phyloP scores from a whole-genome alignment of 495 filamentous ascomycete species.

The Lasiosphaeria ovina region DNA sequence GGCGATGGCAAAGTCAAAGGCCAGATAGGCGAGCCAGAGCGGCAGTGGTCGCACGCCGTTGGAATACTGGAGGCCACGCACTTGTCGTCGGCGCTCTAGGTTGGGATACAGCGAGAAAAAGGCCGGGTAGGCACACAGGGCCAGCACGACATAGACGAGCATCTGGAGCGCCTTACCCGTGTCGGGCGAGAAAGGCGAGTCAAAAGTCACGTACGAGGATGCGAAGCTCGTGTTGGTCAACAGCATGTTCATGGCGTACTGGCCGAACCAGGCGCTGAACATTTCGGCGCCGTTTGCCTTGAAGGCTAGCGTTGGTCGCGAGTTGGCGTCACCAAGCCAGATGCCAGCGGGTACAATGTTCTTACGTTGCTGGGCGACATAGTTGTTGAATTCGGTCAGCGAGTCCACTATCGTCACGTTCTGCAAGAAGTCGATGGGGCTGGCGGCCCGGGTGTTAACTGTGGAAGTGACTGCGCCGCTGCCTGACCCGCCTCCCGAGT shows the following conservation, averaged over 20 bases:
- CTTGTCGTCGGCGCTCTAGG: conserved; percentile 69
- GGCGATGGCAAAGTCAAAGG: conserved; percentile 74
- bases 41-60: conserved; percentile 73
- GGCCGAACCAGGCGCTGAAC: conserved; percentile 58
- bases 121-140: conserved; percentile 71
- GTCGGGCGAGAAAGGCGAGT: conserved; percentile 60
- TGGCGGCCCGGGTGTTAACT: background rate
- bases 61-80: conserved; percentile 81
- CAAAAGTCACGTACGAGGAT: conserved; percentile 66
- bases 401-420: conserved; percentile 61
- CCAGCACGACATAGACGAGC: conserved; percentile 73
- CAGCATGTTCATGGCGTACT: conserved; percentile 68
- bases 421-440: conserved; percentile 28
- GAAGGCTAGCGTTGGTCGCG: conserved; percentile 61
- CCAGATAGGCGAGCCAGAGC: conserved; percentile 74
- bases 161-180: conserved; percentile 74
- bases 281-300: conserved; percentile 43
- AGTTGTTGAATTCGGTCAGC: conserved; percentile 63
- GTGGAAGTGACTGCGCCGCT: conserved; percentile 12
- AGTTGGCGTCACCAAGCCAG: conserved; percentile 60
- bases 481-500: conserved; percentile 15
- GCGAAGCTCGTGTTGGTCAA: conserved; percentile 64
- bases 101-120: conserved; percentile 88
- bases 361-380: conserved; percentile 57
- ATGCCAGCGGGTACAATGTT: conserved; percentile 74